A percentile compares a stretch with the other conserved stretches of the same genome.
phyloP scores from a whole-genome alignment of 1,139 yeast species.

The Taphrina confusa region DNA sequence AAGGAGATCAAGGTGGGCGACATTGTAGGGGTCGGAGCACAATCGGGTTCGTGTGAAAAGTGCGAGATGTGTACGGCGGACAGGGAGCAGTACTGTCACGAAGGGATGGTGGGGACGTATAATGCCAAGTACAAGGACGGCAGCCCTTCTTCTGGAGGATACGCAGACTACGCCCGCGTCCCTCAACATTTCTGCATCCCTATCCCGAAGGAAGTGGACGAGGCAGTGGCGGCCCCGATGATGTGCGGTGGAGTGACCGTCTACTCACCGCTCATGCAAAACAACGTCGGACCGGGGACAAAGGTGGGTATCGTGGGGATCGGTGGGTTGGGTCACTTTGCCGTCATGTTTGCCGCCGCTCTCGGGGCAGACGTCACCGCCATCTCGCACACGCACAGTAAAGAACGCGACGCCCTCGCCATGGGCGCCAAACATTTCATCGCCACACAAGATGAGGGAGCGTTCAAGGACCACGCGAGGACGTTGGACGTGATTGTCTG shows the following conservation, averaged over 20 bases:
- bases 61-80: constrained; percentile 55
- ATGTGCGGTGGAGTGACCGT: constrained; percentile 70
- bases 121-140: constrained; percentile 42
- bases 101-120: constrained; percentile 51
- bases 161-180: constrained; percentile 59
- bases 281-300: constrained; percentile 54
- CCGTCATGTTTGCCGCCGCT: constrained; percentile 56
- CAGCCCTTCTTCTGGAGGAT: constrained; percentile 58
- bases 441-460: constrained; percentile 50
- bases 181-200: constrained; percentile 57
- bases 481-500: constrained; percentile 54
- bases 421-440: constrained; percentile 54
- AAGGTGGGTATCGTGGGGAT: constrained; percentile 58
- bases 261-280: constrained; percentile 57
- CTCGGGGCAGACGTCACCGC: constrained; percentile 57
- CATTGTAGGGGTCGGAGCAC: constrained; percentile 66
- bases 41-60: constrained; percentile 52
- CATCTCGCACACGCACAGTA: constrained; percentile 52
- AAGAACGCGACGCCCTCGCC: constrained; percentile 52
- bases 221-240: constrained; percentile 61
- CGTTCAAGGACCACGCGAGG: constrained; percentile 51
- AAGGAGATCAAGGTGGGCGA: constrained; percentile 55
- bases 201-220: constrained; percentile 57
- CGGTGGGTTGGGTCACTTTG: constrained; percentile 62
- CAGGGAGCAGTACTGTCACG: constrained; percentile 57